Base-by-base conservation (phyloP, 805 yeast genomes). In the Starmerella floris region DNA sequence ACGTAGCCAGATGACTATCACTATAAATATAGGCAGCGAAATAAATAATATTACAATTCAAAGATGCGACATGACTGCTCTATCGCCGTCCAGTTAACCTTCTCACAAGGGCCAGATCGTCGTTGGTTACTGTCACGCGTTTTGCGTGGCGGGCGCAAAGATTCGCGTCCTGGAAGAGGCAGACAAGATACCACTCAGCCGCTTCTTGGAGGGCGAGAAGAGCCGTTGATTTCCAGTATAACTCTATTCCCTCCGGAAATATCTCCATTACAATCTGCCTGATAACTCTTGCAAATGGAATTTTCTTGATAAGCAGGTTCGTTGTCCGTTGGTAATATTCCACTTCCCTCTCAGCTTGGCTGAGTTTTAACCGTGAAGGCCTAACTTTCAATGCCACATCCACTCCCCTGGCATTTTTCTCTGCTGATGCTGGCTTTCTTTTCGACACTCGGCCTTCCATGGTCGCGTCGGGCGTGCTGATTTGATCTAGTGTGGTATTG, bases 91-190 rank as follows among this genome's bases (percentile, higher is more conserved):
- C 38, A 96, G 80, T 31, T 65, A 88, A 77, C 74, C 97, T 82
- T 73, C 96, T 82, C 56, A 97, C 98, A 63, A 88, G 75, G 64
- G 87, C 95, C 65, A 88, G 83, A 68, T 88, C 98, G 72, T 87
- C 87, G 83, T 85, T 88, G 76, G 84, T 95, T 62, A 88, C 84
- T 53, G 98, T 88, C 57, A 88, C 97, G 72, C 98, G 81, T 79
- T 91, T 88, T 61, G 97, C 98, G 69, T 88, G 98, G 56, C 85
- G 83, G 53, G 97, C 96, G 72, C 96, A 91, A 72, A 88, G 76
- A 74, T 87, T 88, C 54, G 97, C 91, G 68, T 91, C 97, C 73
- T 88, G 97, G 57, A 88, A 91, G 61, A 88, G 69, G 48, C 95
- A 83, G 42, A 88, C 95, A 59, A 91, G 73, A 76, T 85, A 91